Base-by-base conservation (phyloP, 2,329 filamentous ascomycete genomes). In the Pseudomassariella vexata region DNA sequence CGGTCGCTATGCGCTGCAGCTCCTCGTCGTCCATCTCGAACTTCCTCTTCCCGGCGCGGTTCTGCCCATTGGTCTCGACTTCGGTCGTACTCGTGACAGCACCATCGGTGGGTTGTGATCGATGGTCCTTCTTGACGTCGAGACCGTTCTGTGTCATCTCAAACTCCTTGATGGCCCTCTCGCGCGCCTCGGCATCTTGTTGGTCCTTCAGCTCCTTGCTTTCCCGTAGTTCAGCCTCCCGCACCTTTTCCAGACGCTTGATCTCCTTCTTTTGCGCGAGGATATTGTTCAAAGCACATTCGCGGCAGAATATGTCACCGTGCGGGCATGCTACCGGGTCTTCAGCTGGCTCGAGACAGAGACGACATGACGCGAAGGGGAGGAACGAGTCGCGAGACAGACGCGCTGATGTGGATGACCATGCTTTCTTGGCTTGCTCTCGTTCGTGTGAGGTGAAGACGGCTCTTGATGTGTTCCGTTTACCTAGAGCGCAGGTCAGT, bases 391-490 rank as follows among this genome's bases (percentile, higher is more conserved):
- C 92, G 51, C 90, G 83, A 15, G 76, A 80, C 20, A 96, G 78
- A 32, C 87, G 84, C n/a, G 88, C 87, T 31, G 82, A 79, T 44
- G 82, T 85, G 7, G 82, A 77, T 46, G 82, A 79, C 88, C 92
- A 96, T 46, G 79, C 78, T 12, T 76, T 74, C 50, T 88, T 86
- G 38, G 94, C 82, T 30, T 90, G 75, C 31, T 76, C 74, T 45
- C 92, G 82, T 64, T 96, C 92, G 63, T 95, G 79, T 16, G 87
- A 81, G 20, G 92, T 96, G 68, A 96, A 96, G 60, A 95, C 88
- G 24, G 88, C 81, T 26, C 90, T 79, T 26, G 86, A 90, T 26
- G 88, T 94, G 63, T 95, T 95, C 48, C 87, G 79, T 66, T 95
- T 94, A 53, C n/a, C n/a, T n/a, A n/a, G n/a, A n/a, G n/a, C n/a